Base-by-base conservation (phyloP, 371 early-diverging fungal species). In the Mucor mucedo region DNA sequence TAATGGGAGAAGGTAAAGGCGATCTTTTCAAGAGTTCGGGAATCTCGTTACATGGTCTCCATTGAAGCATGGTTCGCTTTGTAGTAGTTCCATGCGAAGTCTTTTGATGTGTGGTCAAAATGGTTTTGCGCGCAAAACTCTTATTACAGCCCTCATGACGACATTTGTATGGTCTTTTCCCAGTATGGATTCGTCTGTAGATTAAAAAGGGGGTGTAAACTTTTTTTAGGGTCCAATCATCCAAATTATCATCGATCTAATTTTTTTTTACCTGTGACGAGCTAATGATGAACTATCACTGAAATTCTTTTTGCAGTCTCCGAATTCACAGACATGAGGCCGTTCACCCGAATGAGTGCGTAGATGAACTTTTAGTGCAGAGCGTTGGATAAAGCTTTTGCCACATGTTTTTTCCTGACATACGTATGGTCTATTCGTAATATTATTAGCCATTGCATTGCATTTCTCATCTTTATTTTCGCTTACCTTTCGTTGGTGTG, bases 311-410 rank as follows among this genome's bases (percentile, higher is more conserved):
- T 73, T 73, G 58, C 86, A 85, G 27, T 73, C 72, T 30, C 77
- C 76, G 16, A 78, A 75, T 70, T 86, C 83, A 59, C 90, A 90
- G 45, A 76, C 60, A 70, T 90, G 91, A 27, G 91, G 91, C 49
- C 86, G 75, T 70, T 89, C 91, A 30, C 90, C 91, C 16, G 89
- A 81, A 69, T 90, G 91, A 0, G 91, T 90, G 64, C 91, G 81
- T 47, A 79, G 68, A 66, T 90, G 91, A 16, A 89, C 89, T 2
- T 86, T 89, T 49, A 90, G 73, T n/a, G 90, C 91, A 1, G 91
- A 90, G 30, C 87, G 75, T 55, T 90, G 90, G 68, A 89, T 86
- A 58, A 90, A 90, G 50, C 85, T 81, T 73, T 90, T 90, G 55
- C 79, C 77, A 68, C 91, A 90, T 38, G 76, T 79, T n/a, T 63